phyloP scores from a whole-genome alignment of 106 monocot genomes.

The Dendrobium chrysotoxum region DNA sequence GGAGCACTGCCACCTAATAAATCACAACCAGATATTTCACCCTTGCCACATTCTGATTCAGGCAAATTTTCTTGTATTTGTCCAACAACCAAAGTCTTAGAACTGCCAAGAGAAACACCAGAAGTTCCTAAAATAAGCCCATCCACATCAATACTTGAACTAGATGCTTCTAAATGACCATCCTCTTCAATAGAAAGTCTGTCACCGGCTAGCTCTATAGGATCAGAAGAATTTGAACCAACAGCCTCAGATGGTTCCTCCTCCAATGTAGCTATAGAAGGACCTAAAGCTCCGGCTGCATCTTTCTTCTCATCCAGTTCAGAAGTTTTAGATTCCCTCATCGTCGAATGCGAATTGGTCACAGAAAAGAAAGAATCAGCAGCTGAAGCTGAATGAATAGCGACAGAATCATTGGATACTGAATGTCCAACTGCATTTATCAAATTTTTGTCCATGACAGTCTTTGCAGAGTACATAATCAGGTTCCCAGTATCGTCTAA shows the following conservation, averaged over 20 bases:
- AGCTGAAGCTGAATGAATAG: background rate
- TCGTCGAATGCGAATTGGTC: conserved; percentile 6
- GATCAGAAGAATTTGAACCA: background rate
- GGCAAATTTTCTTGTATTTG: conserved; percentile 5
- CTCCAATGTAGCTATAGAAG: conserved; percentile 12
- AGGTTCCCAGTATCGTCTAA: background rate
- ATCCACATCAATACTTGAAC: conserved; percentile 8
- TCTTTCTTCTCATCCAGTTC: background rate
- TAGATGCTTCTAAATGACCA: conserved; percentile 10
- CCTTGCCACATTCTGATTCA: conserved; percentile 3
- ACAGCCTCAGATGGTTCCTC: conserved; percentile 9
- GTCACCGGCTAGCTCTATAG: background rate
- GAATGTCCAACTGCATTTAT: background rate
- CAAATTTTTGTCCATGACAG: background rate
- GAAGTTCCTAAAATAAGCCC: background rate
- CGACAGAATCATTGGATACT: background rate
- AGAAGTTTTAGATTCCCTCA: conserved; percentile 8
- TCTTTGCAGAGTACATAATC: background rate
- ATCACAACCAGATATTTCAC: conserved; percentile 6
- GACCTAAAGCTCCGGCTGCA: background rate
- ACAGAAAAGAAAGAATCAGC: conserved; percentile 15
- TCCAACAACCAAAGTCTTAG: conserved; percentile 5
- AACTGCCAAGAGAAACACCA: conserved; percentile 6
- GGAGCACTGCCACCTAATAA: background rate
- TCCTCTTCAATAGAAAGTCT: background rate